Base-by-base conservation (phyloP, 768 basidiomycete species). In the Melanogaster broomeanus region DNA sequence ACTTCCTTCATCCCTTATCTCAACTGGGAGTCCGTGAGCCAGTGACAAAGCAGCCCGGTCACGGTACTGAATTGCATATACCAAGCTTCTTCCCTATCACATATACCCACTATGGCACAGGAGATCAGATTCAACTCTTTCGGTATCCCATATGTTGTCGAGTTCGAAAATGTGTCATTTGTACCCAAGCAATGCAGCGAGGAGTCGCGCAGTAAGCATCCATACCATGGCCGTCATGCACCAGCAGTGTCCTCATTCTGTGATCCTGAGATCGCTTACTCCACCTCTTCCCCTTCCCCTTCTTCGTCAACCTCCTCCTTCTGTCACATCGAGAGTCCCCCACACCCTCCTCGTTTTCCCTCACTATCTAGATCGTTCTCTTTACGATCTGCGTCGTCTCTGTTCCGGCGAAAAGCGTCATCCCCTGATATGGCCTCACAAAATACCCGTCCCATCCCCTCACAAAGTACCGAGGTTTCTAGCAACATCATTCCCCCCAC, bases 51-150 rank as follows among this genome's bases (percentile, higher is more conserved):
- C 5, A 19, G n/a, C n/a, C 6, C 6, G 8, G 35, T 41, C n/a
- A 6, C 6, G 8, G 35, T 41, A 22, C 40, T 11, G 21, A 41
- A 19, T 19, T 39, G n/a, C 4, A 39, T 44, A 31, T 13, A 44
- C 16, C 13, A 3, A 18, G 1, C 31, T 16, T 45, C 28, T 37
- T 18, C 33, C 27, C 25, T 24, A 16, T 28, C 4, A 13, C 18
- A 41, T 41, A 21, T 41, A 21, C 49, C 11, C 11, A 37, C 22
- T 9, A 67, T 67, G 64, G 16, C 54, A 9, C 56, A 46, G 22
- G 40, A 67, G 28, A 53, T 68, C 60, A 64, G 59, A 54, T 66
- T 70, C 55, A 64, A 58, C 35, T 37, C 68, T 31, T 68, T 56
- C 30, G 67, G 67, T 6, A 30, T 70, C 2, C 67, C 67, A 1